Base-by-base conservation (phyloP, 2,329 filamentous ascomycete genomes). In the Huntiella abstrusa region DNA sequence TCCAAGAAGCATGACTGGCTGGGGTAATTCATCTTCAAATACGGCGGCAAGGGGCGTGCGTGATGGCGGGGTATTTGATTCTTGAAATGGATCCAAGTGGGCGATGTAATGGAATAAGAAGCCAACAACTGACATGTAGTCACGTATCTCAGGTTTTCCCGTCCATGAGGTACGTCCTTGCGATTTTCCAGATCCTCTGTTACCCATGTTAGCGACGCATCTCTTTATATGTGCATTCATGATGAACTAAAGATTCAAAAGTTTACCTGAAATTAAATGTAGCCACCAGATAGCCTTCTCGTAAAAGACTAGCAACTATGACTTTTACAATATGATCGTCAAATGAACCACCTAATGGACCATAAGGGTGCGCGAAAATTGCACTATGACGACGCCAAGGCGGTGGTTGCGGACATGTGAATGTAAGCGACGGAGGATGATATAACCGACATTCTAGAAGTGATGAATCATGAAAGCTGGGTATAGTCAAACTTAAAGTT, bases 351-450 rank as follows among this genome's bases (percentile, higher is more conserved):
- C 91, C 91, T 44, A 96, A 65, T 0, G 84, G 79, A 33, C 84
- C 85, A 58, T 96, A 96, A 0, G 91, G 88, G 60, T 96, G 91
- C 10, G 87, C 87, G 35, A 96, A 64, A 3, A 94, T 67, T 40
- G 70, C 72, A 12, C 67, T 68, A 52, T 75, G 63, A 42, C 62
- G 63, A 37, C 53, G 56, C 70, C 70, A 73, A 43, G 59, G 54
- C 28, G 58, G 57, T 10, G 61, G 55, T 36, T 59, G 45, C 43
- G 57, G 41, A 4, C 53, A 42, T 7, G 54, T 53, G 11, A 59
- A 54, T 2, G 57, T 56, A 36, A 71, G 57, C 32, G 67, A 68
- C 1, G 58, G 54, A 1, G 81, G 80, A 54, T 91, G 79, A 60
- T 91, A 92, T 50, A 96, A 63, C 48, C 88, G 82, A 58, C 86